Evolutionary conservation across 352 stramenopile species (phyloP), one percentile per base, ranked within the genome.

Genomic region (Phytophthora meadii): DNA sequence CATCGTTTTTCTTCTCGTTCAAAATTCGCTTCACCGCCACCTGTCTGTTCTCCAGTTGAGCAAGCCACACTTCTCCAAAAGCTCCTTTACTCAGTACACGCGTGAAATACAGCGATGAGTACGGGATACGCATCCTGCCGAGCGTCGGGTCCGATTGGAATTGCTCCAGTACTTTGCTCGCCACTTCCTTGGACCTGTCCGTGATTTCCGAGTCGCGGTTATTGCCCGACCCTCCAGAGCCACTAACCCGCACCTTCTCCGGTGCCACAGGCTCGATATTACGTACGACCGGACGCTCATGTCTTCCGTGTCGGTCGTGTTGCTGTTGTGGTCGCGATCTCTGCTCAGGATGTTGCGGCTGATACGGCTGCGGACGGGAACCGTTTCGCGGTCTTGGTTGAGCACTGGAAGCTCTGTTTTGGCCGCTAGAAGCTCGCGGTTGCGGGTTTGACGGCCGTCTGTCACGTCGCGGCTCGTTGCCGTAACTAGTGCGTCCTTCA

Each of bases 11-110:
- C 68, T 90, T 90, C 62, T 95, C 87, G 39, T 83, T 84, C 49
- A 94, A 37, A 28, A 95, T 92, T 4, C 87, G 77, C 75, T 95
- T 95, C 17, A 94, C 85, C 0, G 87, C 87, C 56, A 95, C 87
- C 62, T 93, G 83, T 30, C 61, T 70, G 63, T 89, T 90, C 65
- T 93, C 84, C 17, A 94, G 56, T 56, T 94, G 87, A 2, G 82
- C 87, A 1, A 95, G 81, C 87, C 87, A 95, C 49, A 95, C 87
- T 42, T 95, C 87, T 4, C 87, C 87, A 40, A 93, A 95, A n/a
- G 87, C 87, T n/a, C 87, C 87, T 53, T 90, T 94, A 24, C 80
- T 89, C 61, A 95, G 64, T 34, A 94, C 79, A n/a, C 87, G 85
- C 44, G 85, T 93, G 59, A 94, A 95, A 55, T 90, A 90, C 39